Conservation (phyloP, 1,284 basidiomycete genomes). For the Cutaneotrichosporon curvatum region DNA sequence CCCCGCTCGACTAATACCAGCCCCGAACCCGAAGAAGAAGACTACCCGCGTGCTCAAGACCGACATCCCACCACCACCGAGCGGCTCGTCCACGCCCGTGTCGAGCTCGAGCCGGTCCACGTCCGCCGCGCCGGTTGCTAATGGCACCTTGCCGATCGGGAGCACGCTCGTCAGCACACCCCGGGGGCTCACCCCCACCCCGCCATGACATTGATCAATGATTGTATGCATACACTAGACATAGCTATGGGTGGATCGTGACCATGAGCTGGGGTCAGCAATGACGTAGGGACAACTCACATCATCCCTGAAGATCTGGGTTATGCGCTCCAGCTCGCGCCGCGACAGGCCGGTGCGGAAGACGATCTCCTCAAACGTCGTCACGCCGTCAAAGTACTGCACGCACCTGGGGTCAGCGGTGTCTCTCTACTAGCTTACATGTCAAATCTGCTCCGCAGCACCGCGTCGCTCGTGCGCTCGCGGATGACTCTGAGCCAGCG, state of each 20-base stretch:
- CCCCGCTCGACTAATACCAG: constrained; percentile 17
- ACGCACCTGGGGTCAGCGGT: constrained; percentile 26
- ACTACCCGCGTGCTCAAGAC: constrained; percentile 45
- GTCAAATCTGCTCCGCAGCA: constrained; percentile 39
- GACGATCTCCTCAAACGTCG: constrained; percentile 43
- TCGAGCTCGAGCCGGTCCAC: constrained; percentile 17
- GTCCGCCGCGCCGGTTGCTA: constrained; percentile 12
- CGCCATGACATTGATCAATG: background rate
- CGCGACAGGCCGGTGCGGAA: constrained; percentile 39
- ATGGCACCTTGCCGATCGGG: constrained; percentile 17
- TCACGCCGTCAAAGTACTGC: constrained; percentile 43
- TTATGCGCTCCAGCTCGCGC: constrained; percentile 36
- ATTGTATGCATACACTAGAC: too few relatives aligned
- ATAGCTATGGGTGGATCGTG: constrained; percentile 31
- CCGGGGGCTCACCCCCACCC: constrained; percentile 1
- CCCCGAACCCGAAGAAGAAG: constrained; percentile 47
- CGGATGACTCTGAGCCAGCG: constrained; percentile 41
- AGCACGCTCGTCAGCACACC: constrained; percentile 26
- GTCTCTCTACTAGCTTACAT: constrained; percentile 20
- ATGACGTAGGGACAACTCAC: constrained; percentile 16
- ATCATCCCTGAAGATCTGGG: constrained; percentile 34
- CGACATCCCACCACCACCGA: constrained; percentile 42
- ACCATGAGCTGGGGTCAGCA: constrained; percentile 29
- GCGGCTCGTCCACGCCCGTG: constrained; percentile 12
- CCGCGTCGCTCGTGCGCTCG: constrained; percentile 27